These are phyloP conservation scores for Stentor roeselii DNA, from an alignment of 73 alveolate species.

Conservation along the genomic window DNA sequence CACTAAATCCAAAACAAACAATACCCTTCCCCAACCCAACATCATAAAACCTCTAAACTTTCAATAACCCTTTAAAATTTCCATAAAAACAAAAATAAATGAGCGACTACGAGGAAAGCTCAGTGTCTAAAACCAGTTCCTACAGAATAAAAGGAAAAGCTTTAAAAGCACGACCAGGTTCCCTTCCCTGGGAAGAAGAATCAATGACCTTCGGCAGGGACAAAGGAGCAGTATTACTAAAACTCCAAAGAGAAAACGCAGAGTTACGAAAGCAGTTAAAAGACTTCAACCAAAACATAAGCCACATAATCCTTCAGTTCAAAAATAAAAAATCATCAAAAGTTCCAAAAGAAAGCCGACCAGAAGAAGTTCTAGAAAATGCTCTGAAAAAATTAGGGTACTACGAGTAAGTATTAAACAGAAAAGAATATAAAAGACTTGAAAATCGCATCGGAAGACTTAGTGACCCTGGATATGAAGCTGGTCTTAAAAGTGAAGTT, in stretches of 20 bases:
- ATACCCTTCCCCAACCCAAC: too few species aligned
- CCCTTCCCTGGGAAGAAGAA: conserved; percentile 28
- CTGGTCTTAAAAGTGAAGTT: background rate
- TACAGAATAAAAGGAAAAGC: background rate
- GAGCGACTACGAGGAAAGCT: background rate
- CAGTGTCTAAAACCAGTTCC: background rate
- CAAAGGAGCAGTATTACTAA: background rate
- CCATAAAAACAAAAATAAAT: too few species aligned
- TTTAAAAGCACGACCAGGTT: background rate
- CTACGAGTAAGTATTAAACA: conserved; percentile 11
- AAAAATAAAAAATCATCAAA: background rate
- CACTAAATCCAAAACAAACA: too few species aligned
- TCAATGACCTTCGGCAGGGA: conserved; percentile 17
- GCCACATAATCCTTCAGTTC: background rate
- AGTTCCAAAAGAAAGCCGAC: background rate
- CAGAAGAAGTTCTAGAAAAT: background rate
- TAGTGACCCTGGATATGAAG: conserved; percentile 6
- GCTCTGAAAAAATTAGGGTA: background rate
- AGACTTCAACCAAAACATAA: background rate
- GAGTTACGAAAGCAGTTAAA: background rate
- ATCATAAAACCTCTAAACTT: too few species aligned
- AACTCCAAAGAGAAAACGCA: conserved; percentile 6
- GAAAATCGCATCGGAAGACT: background rate
- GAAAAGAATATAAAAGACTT: conserved; percentile 7
- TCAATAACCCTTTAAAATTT: too few species aligned